Conservation (phyloP, 495 filamentous ascomycete genomes). For the Penicillium nucicola region DNA sequence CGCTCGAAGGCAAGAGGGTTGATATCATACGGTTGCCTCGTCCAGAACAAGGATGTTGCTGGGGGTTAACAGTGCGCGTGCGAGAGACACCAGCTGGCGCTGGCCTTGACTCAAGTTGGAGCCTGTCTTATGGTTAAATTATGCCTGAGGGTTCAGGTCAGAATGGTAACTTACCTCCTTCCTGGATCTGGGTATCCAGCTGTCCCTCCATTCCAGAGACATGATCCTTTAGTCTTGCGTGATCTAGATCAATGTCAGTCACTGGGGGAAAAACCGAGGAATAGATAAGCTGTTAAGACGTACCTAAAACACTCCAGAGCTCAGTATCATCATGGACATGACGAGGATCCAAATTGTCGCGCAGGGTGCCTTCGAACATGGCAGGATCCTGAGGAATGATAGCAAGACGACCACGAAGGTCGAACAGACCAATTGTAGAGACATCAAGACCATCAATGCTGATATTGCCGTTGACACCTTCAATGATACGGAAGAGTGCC, state of each 20-base stretch:
- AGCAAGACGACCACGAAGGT: conserved; percentile 84
- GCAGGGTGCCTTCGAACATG: conserved; percentile 91
- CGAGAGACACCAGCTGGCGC: conserved; percentile 88
- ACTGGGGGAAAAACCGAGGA: conserved; percentile 3
- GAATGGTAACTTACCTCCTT: conserved; percentile 71
- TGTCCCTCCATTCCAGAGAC: conserved; percentile 83
- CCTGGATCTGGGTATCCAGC: conserved; percentile 84
- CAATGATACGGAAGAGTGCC: conserved; percentile 94
- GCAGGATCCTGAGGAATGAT: conserved; percentile 99
- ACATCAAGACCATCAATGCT: conserved; percentile 88
- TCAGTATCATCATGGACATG: conserved; percentile 97
- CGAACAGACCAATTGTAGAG: conserved; percentile 82
- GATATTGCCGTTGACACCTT: conserved; percentile 75
- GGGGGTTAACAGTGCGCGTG: conserved; percentile 87
- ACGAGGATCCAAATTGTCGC: conserved; percentile 94
- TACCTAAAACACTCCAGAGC: conserved; percentile 93
- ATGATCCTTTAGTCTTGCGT: conserved; percentile 90
- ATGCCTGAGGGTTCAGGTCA: conserved; percentile 5
- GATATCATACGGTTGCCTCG: conserved; percentile 72
- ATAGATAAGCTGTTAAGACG: conserved; percentile 29
- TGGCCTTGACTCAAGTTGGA: conserved; percentile 64
- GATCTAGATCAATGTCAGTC: conserved; percentile 55
- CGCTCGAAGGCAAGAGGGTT: background rate
- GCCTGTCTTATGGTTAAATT: conserved; percentile 28
- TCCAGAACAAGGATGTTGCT: conserved; percentile 97